A percentile compares a stretch with the other conserved stretches of the same genome.
Evolutionary conservation across 805 yeast species (phyloP).

Genomic region (Candida hispaniensis): DNA sequence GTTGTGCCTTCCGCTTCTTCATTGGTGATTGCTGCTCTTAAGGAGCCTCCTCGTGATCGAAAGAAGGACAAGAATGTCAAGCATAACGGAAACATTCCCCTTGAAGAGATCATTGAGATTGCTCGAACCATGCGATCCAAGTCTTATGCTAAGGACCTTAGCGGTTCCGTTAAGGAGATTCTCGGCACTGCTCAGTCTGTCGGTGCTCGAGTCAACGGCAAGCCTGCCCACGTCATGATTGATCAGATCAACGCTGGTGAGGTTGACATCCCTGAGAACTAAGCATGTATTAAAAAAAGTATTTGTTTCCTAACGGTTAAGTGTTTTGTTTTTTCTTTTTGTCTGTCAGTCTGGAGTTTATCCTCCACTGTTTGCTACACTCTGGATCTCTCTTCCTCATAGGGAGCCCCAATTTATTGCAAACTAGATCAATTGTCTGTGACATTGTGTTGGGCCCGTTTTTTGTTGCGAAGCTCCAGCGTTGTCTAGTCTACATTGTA

Average conservation of each 20-base stretch:
- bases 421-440: no score
- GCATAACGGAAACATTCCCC: slow-evolving; percentile 98
- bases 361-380: no score
- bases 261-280: slow-evolving; percentile 49
- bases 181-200: slow-evolving; percentile 99
- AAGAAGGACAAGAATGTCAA: slow-evolving; percentile 99
- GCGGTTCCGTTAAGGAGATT: slow-evolving; percentile 96
- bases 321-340: slow-evolving; percentile 2
- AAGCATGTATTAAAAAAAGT: slow-evolving; percentile 19
- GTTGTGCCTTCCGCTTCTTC: slow-evolving; percentile 99
- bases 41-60: slow-evolving; percentile 99
- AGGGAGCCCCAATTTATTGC: no score
- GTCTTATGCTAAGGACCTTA: slow-evolving; percentile 95
- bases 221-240: slow-evolving; percentile 98
- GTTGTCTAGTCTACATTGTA: no score
- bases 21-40: slow-evolving; percentile 95
- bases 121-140: slow-evolving; percentile 97
- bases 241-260: slow-evolving; percentile 98
- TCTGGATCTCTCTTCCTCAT: no score
- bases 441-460: no score
- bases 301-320: slow-evolving; percentile 9
- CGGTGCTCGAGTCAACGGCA: slow-evolving; percentile 98
- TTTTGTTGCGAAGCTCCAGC: no score
- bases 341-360: no score
- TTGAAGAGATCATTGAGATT: slow-evolving; percentile 91